Evolutionary conservation across 805 yeast species (phyloP), one percentile per base, ranked within the genome.

Genomic region (Candida peoriensis): DNA sequence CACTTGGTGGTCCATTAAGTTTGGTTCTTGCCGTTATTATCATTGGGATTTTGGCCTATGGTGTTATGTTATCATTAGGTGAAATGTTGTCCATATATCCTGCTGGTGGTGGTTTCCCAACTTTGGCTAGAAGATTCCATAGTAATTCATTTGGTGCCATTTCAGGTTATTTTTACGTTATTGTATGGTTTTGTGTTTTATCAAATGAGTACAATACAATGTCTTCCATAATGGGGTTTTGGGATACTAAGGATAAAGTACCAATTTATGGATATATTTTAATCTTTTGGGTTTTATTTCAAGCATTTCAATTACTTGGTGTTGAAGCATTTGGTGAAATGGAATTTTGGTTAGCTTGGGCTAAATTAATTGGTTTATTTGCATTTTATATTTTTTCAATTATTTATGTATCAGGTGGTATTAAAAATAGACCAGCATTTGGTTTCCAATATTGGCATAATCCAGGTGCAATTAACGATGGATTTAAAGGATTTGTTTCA

Each of bases 51-150:
- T 51, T 74, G 20, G 80, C 78, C 0, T 61, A 72, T 21, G 54
- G 73, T 10, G 70, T 76, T 71, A 72, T 76, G 72, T 66, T 66
- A 31, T 63, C 73, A n/a, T 58, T 76, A 34, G 81, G 81, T 22
- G 82, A 76, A 44, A 57, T 76, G 44, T 66, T 76, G 21, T 68
- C 78, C 3, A 50, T 66, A 15, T 72, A 70, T 37, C 80, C 79
- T 19, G 64, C 70, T 36, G 75, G 75, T 21, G 47, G 42, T 34
- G 55, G 55, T 15, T 74, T 75, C 48, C 66, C 75, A 14, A 68
- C 76, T 3, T 54, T 72, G 43, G 78, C 78, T 2, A 63, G 70
- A 39, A 66, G 70, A 42, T 68, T 68, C 41, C 69, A 74, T 14
- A 74, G 74, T 41, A 65, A 64, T 32, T 77, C 78, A 3, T 63